Evolutionary conservation across 2,329 filamentous ascomycete species (phyloP).

Genomic region (Xylaria sp.): DNA sequence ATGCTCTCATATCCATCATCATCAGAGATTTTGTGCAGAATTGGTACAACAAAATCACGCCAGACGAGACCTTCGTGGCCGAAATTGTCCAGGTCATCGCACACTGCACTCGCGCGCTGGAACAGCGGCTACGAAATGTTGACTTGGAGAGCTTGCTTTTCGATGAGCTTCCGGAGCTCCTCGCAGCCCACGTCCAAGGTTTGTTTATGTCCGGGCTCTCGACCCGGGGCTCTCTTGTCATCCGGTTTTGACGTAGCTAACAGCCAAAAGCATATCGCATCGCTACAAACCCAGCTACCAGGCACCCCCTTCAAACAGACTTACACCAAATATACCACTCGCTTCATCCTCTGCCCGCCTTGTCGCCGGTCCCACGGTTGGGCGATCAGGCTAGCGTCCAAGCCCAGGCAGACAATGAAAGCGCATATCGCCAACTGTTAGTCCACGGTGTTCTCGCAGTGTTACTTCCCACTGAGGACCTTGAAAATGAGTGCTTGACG

Average conservation of each 20-base stretch:
- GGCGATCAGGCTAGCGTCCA: conserved; percentile 62
- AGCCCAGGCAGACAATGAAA: conserved; percentile 80
- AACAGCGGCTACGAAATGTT: conserved; percentile 83
- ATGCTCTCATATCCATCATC: conserved; percentile 90
- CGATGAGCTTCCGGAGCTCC: conserved; percentile 85
- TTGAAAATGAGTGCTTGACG: conserved; percentile 87
- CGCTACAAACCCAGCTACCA: conserved; percentile 68
- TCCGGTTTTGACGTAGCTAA: conserved; percentile 22
- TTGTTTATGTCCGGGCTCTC: conserved; percentile 41
- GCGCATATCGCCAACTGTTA: conserved; percentile 86
- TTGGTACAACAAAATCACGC: conserved; percentile 94
- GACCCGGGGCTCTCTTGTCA: not conserved
- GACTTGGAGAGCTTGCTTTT: conserved; percentile 85
- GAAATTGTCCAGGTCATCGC: conserved; percentile 92
- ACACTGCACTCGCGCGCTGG: conserved; percentile 87
- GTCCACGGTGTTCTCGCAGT: conserved; percentile 83
- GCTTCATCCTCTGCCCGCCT: conserved; percentile 80
- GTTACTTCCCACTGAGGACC: conserved; percentile 89
- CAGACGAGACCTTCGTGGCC: conserved; percentile 86
- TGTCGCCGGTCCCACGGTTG: conserved; percentile 78
- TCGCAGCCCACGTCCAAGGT: conserved; percentile 86
- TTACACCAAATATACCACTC: conserved; percentile 82
- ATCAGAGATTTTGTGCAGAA: conserved; percentile 89
- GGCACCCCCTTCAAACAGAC: conserved; percentile 69
- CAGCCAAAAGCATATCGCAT: conserved; percentile 74